Percentiles rank a stretch among this genome's conserved stretches.
phyloP scores from a whole-genome alignment of 1,284 basidiomycete species.

The Omphalotus olearius region DNA sequence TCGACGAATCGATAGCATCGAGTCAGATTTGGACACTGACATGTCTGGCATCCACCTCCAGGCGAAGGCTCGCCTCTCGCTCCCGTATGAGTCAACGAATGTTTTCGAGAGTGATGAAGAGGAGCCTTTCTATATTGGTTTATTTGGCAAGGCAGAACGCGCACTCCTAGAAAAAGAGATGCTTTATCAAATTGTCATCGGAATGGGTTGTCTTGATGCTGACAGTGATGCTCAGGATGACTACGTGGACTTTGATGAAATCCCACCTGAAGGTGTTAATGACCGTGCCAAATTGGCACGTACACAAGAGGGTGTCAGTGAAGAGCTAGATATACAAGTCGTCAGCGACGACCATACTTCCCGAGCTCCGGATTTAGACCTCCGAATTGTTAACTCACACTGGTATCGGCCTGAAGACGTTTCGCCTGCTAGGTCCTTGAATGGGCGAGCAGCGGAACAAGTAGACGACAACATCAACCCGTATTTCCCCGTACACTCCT shows the following conservation, averaged over 20 bases:
- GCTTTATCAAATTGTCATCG: slow-evolving; percentile 80
- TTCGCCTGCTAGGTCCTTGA: background rate
- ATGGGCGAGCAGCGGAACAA: slow-evolving; percentile 10
- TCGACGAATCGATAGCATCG: slow-evolving; percentile 21
- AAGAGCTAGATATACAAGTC: slow-evolving; percentile 2
- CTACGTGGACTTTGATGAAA: slow-evolving; percentile 18
- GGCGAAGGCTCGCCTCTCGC: background rate
- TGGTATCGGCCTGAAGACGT: slow-evolving; percentile 5
- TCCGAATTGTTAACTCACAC: slow-evolving; percentile 5
- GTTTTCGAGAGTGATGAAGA: slow-evolving; percentile 22
- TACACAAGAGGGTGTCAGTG: background rate
- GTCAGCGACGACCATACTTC: background rate
- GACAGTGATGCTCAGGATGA: slow-evolving; percentile 28
- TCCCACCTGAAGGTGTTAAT: background rate
- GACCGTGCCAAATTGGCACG: background rate
- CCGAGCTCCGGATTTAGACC: background rate
- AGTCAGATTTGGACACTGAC: slow-evolving; percentile 9
- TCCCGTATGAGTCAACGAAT: slow-evolving; percentile 5
- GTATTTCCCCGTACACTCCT: slow-evolving; percentile 34
- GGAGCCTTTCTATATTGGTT: slow-evolving; percentile 31
- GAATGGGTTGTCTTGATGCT: slow-evolving; percentile 77
- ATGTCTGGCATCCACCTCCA: slow-evolving; percentile 6
- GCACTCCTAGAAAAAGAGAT: slow-evolving; percentile 76
- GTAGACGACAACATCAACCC: slow-evolving; percentile 29
- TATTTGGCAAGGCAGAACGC: slow-evolving; percentile 55